These are phyloP conservation scores for Leccinum truebloodii DNA, from an alignment of 768 basidiomycete genomes.

Conservation along the genomic window DNA sequence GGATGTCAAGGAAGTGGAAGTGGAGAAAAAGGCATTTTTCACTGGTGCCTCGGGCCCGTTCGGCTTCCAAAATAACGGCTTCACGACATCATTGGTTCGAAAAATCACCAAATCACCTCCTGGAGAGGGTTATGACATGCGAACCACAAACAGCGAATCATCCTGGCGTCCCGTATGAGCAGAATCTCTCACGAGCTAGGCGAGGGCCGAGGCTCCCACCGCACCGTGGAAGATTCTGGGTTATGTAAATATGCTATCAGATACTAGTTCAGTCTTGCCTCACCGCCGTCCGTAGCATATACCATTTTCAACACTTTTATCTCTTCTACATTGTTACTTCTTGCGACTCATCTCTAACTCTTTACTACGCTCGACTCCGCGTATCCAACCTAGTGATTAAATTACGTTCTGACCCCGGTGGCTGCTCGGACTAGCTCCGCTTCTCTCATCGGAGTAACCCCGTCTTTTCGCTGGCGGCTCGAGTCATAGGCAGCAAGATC, in stretches of 20 bases:
- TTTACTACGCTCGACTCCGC: neutral
- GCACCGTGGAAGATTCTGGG: neutral
- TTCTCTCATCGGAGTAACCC: neutral
- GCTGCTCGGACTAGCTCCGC: neutral
- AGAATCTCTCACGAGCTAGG: neutral
- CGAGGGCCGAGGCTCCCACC: neutral
- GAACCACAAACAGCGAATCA: neutral
- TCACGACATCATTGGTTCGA: neutral
- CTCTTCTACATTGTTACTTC: neutral
- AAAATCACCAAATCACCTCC: neutral
- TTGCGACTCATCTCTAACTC: neutral
- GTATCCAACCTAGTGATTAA: neutral
- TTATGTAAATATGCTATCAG: neutral
- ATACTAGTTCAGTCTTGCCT: neutral
- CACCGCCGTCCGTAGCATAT: neutral
- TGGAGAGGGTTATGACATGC: conserved; percentile 4
- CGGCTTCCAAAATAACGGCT: neutral
- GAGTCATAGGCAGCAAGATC: neutral
- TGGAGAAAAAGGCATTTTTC: neutral
- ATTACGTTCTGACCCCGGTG: neutral
- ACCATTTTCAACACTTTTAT: neutral
- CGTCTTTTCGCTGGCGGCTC: neutral
- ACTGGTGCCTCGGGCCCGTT: neutral
- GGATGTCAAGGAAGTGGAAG: neutral
- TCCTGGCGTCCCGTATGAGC: neutral